phyloP scores from a whole-genome alignment of 1,139 yeast genomes.

The Meyerozyma elateridarum region DNA sequence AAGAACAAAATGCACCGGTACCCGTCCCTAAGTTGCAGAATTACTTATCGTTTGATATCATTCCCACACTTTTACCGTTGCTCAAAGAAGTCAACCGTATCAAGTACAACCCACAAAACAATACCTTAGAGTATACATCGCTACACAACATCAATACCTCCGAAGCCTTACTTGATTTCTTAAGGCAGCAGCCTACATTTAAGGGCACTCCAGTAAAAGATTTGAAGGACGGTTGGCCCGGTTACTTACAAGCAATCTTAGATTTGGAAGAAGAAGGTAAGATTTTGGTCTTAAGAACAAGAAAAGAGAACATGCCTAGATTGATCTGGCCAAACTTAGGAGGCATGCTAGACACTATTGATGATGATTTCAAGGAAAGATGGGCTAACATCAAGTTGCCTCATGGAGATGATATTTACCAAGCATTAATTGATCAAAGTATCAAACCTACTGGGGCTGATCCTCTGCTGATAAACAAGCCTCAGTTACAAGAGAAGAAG shows the following conservation, averaged over 20 bases:
- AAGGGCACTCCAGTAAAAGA: constrained; percentile 88
- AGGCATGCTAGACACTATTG: constrained; percentile 68
- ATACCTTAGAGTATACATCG: constrained; percentile 81
- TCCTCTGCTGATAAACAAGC: constrained; percentile 78
- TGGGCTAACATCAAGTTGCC: constrained; percentile 84
- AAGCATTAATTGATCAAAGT: constrained; percentile 73
- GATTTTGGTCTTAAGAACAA: constrained; percentile 78
- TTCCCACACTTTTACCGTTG: constrained; percentile 57
- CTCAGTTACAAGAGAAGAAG: constrained; percentile 60
- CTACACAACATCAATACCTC: constrained; percentile 81
- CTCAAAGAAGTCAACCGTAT: constrained; percentile 74
- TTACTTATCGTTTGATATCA: constrained; percentile 47
- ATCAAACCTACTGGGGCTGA: constrained; percentile 96
- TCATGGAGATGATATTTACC: constrained; percentile 73
- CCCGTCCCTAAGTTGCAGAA: constrained; percentile 55
- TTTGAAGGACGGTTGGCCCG: constrained; percentile 94
- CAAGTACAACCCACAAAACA: constrained; percentile 51
- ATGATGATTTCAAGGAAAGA: constrained; percentile 75
- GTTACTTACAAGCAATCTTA: constrained; percentile 74
- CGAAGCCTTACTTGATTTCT: constrained; percentile 67
- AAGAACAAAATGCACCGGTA: constrained; percentile 64
- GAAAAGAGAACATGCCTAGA: constrained; percentile 88
- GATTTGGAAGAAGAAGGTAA: constrained; percentile 73
- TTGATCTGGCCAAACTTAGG: constrained; percentile 87
- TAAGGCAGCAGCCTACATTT: constrained; percentile 80